These are phyloP conservation scores for Eutypella sp. DNA, from an alignment of 2,329 filamentous ascomycete genomes.

Conservation along the genomic window DNA sequence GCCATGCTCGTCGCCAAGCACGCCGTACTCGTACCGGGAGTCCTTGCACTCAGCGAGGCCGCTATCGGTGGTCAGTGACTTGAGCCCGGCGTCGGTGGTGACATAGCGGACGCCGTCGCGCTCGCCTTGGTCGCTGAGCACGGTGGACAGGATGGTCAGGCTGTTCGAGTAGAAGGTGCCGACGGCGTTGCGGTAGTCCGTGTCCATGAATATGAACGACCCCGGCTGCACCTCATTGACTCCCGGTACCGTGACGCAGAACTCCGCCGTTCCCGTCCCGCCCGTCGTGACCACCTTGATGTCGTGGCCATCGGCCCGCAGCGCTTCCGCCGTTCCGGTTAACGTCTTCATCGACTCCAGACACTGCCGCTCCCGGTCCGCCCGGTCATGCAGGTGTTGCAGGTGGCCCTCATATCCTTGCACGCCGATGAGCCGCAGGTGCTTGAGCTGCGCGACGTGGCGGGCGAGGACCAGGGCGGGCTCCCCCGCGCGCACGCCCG, in stretches of 20 bases:
- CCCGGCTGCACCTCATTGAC: constrained; percentile 51
- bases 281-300: constrained; percentile 48
- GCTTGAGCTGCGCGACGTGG: constrained; percentile 30
- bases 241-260: constrained; percentile 44
- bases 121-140: constrained; percentile 41
- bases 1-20: constrained; percentile 46
- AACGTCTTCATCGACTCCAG: constrained; percentile 41
- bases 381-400: constrained; percentile 42
- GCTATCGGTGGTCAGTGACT: constrained; percentile 47
- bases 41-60: constrained; percentile 44
- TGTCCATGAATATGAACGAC: constrained; percentile 54
- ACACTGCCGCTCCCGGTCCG: constrained; percentile 37
- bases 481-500: constrained; percentile 39
- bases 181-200: constrained; percentile 49
- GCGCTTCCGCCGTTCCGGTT: constrained; percentile 34
- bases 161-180: constrained; percentile 44
- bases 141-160: constrained; percentile 42
- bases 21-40: constrained; percentile 35
- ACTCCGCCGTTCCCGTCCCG: constrained; percentile 48
- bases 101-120: constrained; percentile 23
- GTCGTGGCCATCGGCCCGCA: constrained; percentile 36
- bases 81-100: constrained; percentile 46
- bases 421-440: constrained; percentile 41
- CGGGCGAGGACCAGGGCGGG: constrained; percentile 34
- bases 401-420: constrained; percentile 51